A percentile compares a stretch with the other conserved stretches of the same genome.
Conservation (phyloP, 2,329 filamentous ascomycete species). For the Tolypocladium paradoxum region DNA sequence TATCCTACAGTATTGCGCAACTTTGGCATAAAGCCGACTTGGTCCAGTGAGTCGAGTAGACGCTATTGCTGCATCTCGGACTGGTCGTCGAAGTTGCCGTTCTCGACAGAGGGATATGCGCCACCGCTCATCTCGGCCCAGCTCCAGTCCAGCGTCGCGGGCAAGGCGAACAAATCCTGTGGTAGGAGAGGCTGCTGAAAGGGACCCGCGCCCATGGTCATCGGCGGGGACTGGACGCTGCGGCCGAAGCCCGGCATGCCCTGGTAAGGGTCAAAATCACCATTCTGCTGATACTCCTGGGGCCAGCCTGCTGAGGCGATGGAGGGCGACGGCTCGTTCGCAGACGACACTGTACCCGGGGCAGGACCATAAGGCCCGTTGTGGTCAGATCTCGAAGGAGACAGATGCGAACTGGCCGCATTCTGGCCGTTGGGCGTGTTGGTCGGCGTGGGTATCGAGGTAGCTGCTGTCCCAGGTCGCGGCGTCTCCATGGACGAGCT, state of each 20-base stretch:
- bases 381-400: conserved; percentile 14
- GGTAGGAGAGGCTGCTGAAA: conserved; percentile 85
- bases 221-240: conserved; percentile 8
- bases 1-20: not conserved
- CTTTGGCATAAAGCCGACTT: not conserved
- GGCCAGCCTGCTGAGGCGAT: conserved; percentile 35
- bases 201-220: conserved; percentile 11
- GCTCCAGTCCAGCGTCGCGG: conserved; percentile 91
- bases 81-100: conserved; percentile 37
- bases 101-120: conserved; percentile 52
- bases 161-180: conserved; percentile 89
- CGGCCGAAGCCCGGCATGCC: conserved; percentile 34
- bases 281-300: conserved; percentile 30
- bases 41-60: too few species aligned
- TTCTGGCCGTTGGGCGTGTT: not conserved
- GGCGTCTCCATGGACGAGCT: conserved; percentile 3
- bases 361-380: conserved; percentile 12
- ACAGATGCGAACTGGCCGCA: conserved; percentile 13
- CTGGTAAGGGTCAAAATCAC: conserved; percentile 32
- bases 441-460: conserved; percentile 2
- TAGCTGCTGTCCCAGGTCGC: conserved; percentile 1
- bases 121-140: conserved; percentile 60
- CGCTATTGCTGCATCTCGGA: conserved; percentile 1
- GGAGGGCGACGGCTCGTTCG: conserved; percentile 33
- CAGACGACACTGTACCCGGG: conserved; percentile 10